Base-by-base conservation (phyloP, 2,329 filamentous ascomycete species). In the Drechmeria coniospora region DNA sequence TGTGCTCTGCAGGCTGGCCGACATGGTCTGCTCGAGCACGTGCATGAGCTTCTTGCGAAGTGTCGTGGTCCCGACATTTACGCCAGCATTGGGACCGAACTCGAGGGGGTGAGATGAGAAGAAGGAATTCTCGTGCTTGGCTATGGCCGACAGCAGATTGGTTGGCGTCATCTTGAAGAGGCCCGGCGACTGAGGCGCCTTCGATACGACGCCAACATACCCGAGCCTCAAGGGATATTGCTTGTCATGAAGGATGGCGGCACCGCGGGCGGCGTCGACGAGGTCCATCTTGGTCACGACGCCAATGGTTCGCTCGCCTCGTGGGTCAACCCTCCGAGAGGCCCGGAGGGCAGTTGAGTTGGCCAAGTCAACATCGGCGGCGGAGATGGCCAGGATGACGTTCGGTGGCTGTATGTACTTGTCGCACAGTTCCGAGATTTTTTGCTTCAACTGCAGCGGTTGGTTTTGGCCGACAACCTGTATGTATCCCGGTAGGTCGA, bases 281-380 rank as follows among this genome's bases (percentile, higher is more conserved):
- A 98, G 65, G 45, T 98, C 90, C 87, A 98, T 94, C 59, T 98
- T 98, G 3, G 90, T 98, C 23, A 98, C 77, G n/a, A 98, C 90
- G 24, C 90, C 90, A 46, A 98, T 98, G 0, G 90, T 98, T 36
- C 90, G 70, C 56, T 98, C 90, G 30, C 90, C 90, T 34, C 90
- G 68, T 2, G 90, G 90, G 45, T 98, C 90, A 16, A 95, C 86
- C 40, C 87, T 71, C 36, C 90, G 71, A 40, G 86, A 93, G 12
- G 90, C 84, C 41, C 86, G 68, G 15, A 98, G 57, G 5, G 90
- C 86, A 6, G 90, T 90, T 2, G 90, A 98, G 51, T 98, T 98
- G 14, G 90, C 90, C 32, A 98, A 56, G 60, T 98, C 90, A 12
- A 98, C 90, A 53, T 98, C 90, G 15, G 90, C 90, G 2, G 92